Evolutionary conservation across 192 early-diverging fungal species (phyloP).

Genomic region (Backusella australiensis): DNA sequence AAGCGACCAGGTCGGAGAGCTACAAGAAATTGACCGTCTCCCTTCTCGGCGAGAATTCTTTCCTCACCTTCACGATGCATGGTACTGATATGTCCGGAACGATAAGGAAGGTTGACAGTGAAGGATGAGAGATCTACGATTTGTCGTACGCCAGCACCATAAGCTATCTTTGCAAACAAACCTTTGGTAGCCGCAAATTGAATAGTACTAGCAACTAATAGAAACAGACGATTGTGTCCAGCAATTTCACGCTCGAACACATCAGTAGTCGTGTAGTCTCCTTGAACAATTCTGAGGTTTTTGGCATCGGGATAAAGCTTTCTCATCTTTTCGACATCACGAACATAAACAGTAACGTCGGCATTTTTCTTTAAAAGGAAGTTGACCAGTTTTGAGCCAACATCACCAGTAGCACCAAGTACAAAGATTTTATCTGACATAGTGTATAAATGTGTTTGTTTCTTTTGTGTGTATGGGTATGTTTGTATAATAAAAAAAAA

Average conservation of each 20-base stretch:
- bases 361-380: constrained; percentile 7
- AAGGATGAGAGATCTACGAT: constrained; percentile 26
- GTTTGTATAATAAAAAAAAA: no score
- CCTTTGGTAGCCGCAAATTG: not conserved
- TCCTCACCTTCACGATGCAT: not conserved
- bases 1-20: constrained; percentile 20
- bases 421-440: constrained; percentile 19
- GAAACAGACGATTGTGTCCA: constrained; percentile 18
- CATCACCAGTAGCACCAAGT: constrained; percentile 20
- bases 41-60: not conserved
- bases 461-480: no score
- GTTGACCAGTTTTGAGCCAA: constrained; percentile 14
- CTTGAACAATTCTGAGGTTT: constrained; percentile 3
- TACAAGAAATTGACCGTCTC: not conserved
- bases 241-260: constrained; percentile 5
- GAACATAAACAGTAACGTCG: not conserved
- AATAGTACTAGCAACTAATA: not conserved
- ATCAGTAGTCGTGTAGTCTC: not conserved
- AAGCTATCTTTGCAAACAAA: constrained; percentile 1
- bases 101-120: not conserved
- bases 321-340: constrained; percentile 2
- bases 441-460: not conserved
- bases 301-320: not conserved
- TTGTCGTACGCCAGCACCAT: constrained; percentile 25
- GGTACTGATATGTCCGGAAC: not conserved